Evolutionary conservation across 148 eudicot genomes (phyloP), one percentile per base, ranked within the genome.

Genomic region (Heliosperma pusillum): DNA sequence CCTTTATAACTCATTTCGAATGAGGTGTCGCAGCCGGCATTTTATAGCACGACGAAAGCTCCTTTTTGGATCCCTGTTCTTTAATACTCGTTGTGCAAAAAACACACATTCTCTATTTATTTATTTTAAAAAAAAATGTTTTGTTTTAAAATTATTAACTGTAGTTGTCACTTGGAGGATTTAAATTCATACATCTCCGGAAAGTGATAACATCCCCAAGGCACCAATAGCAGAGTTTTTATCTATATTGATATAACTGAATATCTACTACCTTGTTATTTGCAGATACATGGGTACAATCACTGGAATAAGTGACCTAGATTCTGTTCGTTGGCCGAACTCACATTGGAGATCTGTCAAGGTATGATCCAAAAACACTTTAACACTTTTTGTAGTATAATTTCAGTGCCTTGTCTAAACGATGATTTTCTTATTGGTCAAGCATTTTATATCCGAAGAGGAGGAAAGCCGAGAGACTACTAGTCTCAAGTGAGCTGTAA

Each of bases 281-380:
- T 85, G 74, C 88, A 95, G 99, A 78, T 95, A 95, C 84, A 95
- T 95, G 99, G 99, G 99, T 63, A 95, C 99, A 17, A 95, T 95
- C 36, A 95, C 97, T 44, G 97, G 97, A 53, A 92, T 92, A 59
- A 87, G 91, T 66, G 98, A 95, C 84, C 78, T 95, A 36, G 98
- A 95, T 86, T 84, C 96, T 70, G 92, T 81, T 62, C 96, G 98
- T 76, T 95, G 98, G 98, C 87, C 96, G n/a, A 95, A 89, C 75
- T 95, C 98, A 72, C 96, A 95, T 76, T 95, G 98, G 98, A 86
- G 98, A 82, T 95, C 98, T 58, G 99, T 95, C 65, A 92, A 95
- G 96, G 99, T 95, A 83, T 77, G 13, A 20, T 74, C 58, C 25
- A 61, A 4, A 26, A 26, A 25, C 33, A 53, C 16, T 21, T 62